Percentiles rank a stretch among this genome's conserved stretches.
Evolutionary conservation across 1,284 basidiomycete genomes (phyloP).

Genomic region (Phlebopus sp.): DNA sequence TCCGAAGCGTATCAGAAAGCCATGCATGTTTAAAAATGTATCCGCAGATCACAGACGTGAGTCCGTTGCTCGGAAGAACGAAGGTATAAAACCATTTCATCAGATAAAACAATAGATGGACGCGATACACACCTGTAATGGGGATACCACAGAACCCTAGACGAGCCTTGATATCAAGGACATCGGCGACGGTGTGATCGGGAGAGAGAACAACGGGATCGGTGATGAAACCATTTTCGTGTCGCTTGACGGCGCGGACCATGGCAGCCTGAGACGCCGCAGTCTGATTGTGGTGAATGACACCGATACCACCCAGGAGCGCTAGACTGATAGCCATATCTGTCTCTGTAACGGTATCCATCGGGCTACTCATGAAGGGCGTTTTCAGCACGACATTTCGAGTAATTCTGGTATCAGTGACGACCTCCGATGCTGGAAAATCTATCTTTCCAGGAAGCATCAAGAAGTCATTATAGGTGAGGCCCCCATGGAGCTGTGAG

Average conservation of each 20-base stretch:
- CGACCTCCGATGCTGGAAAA: conserved; percentile 82
- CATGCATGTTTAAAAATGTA: conserved; percentile 31
- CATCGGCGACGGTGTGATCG: conserved; percentile 80
- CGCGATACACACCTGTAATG: conserved; percentile 77
- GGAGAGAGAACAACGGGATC: conserved; percentile 90
- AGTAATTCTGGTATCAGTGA: conserved; percentile 86
- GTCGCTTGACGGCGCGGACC: conserved; percentile 97
- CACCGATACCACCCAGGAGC: conserved; percentile 94
- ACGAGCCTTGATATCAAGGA: conserved; percentile 89
- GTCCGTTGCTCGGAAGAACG: conserved; percentile 85
- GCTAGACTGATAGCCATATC: conserved; percentile 98
- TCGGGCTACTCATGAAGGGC: conserved; percentile 96
- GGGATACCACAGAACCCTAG: conserved; percentile 98
- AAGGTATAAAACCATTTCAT: conserved; percentile 64
- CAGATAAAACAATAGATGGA: conserved; percentile 13
- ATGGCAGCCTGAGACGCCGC: conserved; percentile 89
- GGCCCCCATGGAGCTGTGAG: conserved; percentile 83
- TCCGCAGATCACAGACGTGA: conserved; percentile 70
- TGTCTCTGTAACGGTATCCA: conserved; percentile 98
- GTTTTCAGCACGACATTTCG: conserved; percentile 93
- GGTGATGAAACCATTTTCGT: conserved; percentile 98
- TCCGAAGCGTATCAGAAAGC: conserved; percentile 33
- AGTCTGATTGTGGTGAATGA: conserved; percentile 98
- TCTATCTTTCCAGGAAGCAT: conserved; percentile 96
- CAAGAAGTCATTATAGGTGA: conserved; percentile 96